These are phyloP conservation scores for Rhipidocladum racemiflorum DNA, from an alignment of 176 grass and related monocot species.

Conservation along the genomic window DNA sequence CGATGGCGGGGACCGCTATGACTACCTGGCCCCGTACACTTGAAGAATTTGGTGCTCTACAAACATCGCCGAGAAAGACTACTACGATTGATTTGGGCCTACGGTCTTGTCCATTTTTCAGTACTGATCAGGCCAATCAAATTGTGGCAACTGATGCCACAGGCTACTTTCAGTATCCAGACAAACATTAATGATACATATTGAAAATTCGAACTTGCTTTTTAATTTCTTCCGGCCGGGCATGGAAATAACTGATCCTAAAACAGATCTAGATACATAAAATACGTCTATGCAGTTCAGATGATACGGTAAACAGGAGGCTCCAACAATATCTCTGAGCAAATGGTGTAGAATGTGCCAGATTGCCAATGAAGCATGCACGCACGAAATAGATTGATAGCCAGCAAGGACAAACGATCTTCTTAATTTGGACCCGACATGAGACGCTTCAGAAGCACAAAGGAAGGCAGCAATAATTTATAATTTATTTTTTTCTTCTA, in stretches of 20 bases:
- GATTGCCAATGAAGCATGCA: conserved; percentile 15
- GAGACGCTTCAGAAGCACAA: conserved; percentile 13
- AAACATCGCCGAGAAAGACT: neutral
- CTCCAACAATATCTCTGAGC: neutral
- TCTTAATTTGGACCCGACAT: conserved; percentile 1
- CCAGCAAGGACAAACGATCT: conserved; percentile 16
- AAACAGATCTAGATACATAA: neutral
- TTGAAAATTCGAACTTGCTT: neutral
- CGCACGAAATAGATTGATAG: neutral
- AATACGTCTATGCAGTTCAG: neutral
- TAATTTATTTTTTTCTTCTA: neutral
- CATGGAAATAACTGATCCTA: neutral
- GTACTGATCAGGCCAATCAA: conserved; percentile 4
- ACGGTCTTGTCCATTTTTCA: neutral
- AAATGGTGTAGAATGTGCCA: conserved; percentile 8
- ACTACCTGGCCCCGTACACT: neutral
- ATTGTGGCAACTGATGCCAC: conserved; percentile 26
- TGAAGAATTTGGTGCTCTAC: neutral
- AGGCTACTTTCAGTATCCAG: neutral
- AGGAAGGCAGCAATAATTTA: neutral
- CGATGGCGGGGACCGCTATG: neutral
- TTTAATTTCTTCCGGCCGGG: neutral
- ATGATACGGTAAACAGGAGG: conserved; percentile 19
- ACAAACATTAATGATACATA: neutral
- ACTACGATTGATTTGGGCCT: neutral